These are phyloP conservation scores for Leishmania turanica DNA, from an alignment of 208 protist species.

Conservation along the genomic window DNA sequence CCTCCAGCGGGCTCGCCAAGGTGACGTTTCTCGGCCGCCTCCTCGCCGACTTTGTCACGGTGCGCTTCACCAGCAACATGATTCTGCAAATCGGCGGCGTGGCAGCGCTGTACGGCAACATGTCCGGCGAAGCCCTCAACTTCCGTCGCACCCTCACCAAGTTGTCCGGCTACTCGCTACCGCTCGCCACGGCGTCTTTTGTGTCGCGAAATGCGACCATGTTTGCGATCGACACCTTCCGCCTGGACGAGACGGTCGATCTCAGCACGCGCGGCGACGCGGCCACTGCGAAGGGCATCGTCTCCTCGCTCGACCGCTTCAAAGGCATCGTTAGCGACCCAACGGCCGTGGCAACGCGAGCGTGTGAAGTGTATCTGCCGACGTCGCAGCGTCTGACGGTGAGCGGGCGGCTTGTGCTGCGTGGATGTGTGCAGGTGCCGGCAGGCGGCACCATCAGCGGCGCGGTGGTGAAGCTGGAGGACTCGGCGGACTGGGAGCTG, in stretches of 20 bases:
- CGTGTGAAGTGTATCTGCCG: conserved; percentile 36
- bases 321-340: not conserved
- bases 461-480: conserved; percentile 31
- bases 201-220: conserved; percentile 38
- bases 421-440: conserved; percentile 47
- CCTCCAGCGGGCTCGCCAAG: conserved; percentile 51
- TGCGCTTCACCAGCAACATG: conserved; percentile 52
- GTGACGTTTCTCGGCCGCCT: conserved; percentile 47
- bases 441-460: conserved; percentile 48
- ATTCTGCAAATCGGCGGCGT: conserved; percentile 45
- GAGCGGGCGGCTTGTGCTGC: conserved; percentile 50
- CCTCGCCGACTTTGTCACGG: conserved; percentile 36
- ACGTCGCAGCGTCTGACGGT: conserved; percentile 46
- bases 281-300: not conserved
- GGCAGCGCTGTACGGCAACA: conserved; percentile 48
- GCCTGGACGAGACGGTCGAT: conserved; percentile 9
- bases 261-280: not conserved
- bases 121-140: conserved; percentile 18
- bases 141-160: conserved; percentile 10
- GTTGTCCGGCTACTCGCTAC: conserved; percentile 7
- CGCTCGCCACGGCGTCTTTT: conserved; percentile 34
- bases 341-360: not conserved
- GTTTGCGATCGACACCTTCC: conserved; percentile 39
- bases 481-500: conserved; percentile 32
- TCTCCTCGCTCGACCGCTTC: not conserved